Percentiles rank a stretch among this genome's conserved stretches.
Evolutionary conservation across 371 early-diverging fungal genomes (phyloP).

Genomic region (Mortierella polycephala): DNA sequence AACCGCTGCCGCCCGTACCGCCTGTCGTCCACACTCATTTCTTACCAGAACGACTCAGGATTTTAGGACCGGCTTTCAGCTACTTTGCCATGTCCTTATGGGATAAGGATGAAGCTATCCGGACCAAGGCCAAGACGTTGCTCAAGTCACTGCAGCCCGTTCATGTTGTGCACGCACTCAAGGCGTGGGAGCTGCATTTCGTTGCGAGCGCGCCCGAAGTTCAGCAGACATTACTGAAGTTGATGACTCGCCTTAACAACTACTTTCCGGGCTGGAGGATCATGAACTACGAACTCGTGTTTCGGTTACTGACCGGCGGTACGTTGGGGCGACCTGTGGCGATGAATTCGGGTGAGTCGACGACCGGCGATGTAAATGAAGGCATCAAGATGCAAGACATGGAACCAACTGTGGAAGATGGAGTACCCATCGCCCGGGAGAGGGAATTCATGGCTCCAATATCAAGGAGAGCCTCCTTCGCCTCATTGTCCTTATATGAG

Average conservation of each 20-base stretch:
- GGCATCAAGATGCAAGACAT: too few relatives aligned
- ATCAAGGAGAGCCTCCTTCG: constrained; percentile 7
- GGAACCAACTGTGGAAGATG: too few relatives aligned
- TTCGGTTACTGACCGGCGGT: constrained; percentile 33
- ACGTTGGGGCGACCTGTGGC: constrained; percentile 18
- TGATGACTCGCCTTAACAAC: constrained; percentile 48
- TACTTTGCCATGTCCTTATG: constrained; percentile 51
- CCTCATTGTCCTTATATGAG: constrained; percentile 9
- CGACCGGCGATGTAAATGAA: neutral
- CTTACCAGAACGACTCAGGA: constrained; percentile 29
- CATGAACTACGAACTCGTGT: constrained; percentile 44
- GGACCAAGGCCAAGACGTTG: constrained; percentile 44
- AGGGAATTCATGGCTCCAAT: neutral
- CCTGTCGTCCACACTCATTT: constrained; percentile 14
- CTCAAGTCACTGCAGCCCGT: constrained; percentile 46
- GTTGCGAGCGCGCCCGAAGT: constrained; percentile 26
- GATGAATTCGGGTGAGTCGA: neutral
- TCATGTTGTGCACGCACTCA: constrained; percentile 42
- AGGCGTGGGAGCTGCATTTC: constrained; percentile 51
- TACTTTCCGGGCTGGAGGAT: constrained; percentile 52
- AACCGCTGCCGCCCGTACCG: neutral
- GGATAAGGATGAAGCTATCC: constrained; percentile 52
- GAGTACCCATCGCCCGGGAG: neutral
- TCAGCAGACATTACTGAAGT: constrained; percentile 29
- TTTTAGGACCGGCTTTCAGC: constrained; percentile 46